Evolutionary conservation across 1,284 basidiomycete genomes (phyloP).

Genomic region (Cryptococcus sp.): DNA sequence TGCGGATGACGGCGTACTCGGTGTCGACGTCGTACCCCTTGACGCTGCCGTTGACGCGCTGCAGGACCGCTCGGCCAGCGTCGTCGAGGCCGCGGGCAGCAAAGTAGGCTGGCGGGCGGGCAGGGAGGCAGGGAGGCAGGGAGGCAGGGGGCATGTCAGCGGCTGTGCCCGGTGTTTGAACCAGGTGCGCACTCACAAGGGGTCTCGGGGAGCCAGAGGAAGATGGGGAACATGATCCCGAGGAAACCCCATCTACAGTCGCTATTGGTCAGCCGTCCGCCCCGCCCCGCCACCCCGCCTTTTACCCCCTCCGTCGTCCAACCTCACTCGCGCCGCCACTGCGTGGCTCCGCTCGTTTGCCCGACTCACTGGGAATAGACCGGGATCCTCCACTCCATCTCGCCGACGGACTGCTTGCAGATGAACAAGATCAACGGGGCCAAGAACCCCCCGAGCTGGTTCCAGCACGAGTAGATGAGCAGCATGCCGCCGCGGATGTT

Average conservation of each 20-base stretch:
- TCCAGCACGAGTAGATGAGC: slow-evolving; percentile 3
- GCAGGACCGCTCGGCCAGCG: slow-evolving; percentile 5
- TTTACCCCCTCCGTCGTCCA: too few species aligned
- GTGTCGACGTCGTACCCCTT: slow-evolving; percentile 14
- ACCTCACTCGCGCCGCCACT: too few species aligned
- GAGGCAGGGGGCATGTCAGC: not conserved
- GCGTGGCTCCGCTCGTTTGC: too few species aligned
- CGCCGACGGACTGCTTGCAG: slow-evolving; percentile 1
- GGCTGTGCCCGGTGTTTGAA: not conserved
- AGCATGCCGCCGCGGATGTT: not conserved
- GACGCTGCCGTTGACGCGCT: slow-evolving; percentile 11
- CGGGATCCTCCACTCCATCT: slow-evolving; percentile 1
- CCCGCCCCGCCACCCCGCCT: too few species aligned
- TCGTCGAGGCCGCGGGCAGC: slow-evolving; percentile 17
- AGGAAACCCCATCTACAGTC: slow-evolving; percentile 16
- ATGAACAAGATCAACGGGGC: slow-evolving; percentile 7
- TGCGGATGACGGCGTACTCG: slow-evolving; percentile 14
- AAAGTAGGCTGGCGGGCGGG: slow-evolving; percentile 8
- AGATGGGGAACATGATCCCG: slow-evolving; percentile 19
- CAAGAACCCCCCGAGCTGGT: slow-evolving; percentile 7
- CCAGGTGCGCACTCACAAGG: not conserved
- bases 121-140: too few species aligned
- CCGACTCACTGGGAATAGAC: slow-evolving; percentile 11
- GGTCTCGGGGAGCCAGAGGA: slow-evolving; percentile 22
- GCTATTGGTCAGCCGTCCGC: too few species aligned